phyloP scores from a whole-genome alignment of 2,329 filamentous ascomycete species.

The Fusarium nygamai region DNA sequence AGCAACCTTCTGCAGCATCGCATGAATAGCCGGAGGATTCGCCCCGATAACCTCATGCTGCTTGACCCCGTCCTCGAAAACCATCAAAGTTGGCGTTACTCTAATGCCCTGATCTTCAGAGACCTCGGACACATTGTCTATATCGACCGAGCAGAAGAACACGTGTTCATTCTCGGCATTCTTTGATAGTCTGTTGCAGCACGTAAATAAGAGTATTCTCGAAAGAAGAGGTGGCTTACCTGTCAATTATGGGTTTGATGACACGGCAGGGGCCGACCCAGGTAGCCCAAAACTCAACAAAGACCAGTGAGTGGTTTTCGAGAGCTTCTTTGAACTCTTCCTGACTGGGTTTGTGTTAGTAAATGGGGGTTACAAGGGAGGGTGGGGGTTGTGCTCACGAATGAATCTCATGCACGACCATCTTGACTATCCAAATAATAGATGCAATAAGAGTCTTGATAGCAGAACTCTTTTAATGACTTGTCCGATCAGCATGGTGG shows the following conservation, averaged over 20 bases:
- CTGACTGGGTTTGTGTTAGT: rapidly evolving
- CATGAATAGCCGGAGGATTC: background rate
- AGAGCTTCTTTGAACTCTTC: background rate
- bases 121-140: background rate
- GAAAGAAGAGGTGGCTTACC: background rate
- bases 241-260: background rate
- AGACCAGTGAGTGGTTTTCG: background rate
- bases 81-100: rapidly evolving
- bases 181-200: background rate
- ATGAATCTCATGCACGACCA: background rate
- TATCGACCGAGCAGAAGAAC: background rate
- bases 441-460: rapidly evolving
- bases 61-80: background rate
- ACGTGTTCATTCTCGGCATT: background rate
- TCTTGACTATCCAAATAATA: background rate
- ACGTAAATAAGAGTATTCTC: background rate
- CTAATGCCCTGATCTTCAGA: background rate
- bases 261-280: background rate
- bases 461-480: background rate
- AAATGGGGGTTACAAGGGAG: rapidly evolving
- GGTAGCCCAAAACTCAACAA: background rate
- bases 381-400: background rate
- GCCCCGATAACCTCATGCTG: background rate
- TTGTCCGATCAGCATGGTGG: background rate
- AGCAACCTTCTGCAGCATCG: background rate